Evolutionary conservation across 352 stramenopile genomes (phyloP), one percentile per base, ranked within the genome.

Genomic region (Globisporangium takayamanum): DNA sequence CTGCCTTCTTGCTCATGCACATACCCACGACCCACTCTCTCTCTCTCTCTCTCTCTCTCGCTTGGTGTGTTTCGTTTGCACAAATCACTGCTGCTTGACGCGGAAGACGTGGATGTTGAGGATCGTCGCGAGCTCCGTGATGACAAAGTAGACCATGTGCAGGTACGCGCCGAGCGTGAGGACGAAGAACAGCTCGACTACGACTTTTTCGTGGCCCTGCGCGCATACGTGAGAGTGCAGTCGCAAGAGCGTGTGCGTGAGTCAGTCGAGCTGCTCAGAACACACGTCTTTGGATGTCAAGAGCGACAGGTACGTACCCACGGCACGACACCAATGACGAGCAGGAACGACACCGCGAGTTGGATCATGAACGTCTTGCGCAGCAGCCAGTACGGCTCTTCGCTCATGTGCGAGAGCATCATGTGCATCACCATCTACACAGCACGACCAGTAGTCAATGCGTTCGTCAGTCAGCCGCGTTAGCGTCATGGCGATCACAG

Each of bases 361-460:
- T 87, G 69, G 57, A 88, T 73, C 25, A 76, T 54, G 42, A 92
- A 92, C 11, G 84, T 92, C 74, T 94, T 94, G 61, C 84, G 80
- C 45, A 94, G 62, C 53, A 94, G 62, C 82, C 84, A 90, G 62
- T 87, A 94, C 22, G 84, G 84, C 53, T 94, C 84, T 59, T 92
- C 82, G 44, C 78, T 88, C 79, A 94, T 91, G 66, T 94, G 84
- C 11, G 84, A 80, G 12, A 94, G 76, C 84, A 94, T 94, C 76
- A 94, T 91, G 67, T 92, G 84, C 84, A 94, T 94, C 55, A 89
- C 82, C 82, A 94, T 94, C 84, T 94, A 57, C 44, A 60, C 28
- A 28, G 18, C 20, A 39, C n/a, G 12, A 1, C 12, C 11, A 50
- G 11, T 8, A 33, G 33, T 58, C 53, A 57, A 33, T 33, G 28